phyloP scores from a whole-genome alignment of 352 stramenopile species.

The Pilasporangium apinafurcum region DNA sequence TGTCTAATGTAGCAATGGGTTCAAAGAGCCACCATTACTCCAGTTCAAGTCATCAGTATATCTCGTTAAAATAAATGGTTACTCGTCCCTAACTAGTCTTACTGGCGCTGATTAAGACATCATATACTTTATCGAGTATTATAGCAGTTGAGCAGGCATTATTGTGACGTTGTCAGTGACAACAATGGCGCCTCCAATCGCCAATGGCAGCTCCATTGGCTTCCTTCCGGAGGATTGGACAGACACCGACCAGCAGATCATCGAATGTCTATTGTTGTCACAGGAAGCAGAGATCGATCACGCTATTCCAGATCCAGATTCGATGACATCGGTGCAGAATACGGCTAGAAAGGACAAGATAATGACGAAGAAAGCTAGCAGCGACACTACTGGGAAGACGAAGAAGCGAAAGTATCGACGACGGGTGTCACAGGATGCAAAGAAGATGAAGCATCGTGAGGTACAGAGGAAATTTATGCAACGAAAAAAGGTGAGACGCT shows the following conservation, averaged over 20 bases:
- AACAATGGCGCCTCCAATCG: no score
- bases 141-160: no score
- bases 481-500: constrained; percentile 31
- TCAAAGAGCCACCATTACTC: no score
- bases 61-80: no score
- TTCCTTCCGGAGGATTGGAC: constrained; percentile 31
- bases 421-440: constrained; percentile 25
- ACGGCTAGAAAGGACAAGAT: neutral
- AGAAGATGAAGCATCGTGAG: constrained; percentile 42
- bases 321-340: neutral
- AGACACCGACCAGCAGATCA: constrained; percentile 36
- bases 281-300: neutral
- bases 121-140: no score
- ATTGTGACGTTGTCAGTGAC: no score
- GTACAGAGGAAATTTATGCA: constrained; percentile 47
- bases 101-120: no score
- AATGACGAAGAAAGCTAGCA: neutral
- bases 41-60: no score
- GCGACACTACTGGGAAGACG: neutral
- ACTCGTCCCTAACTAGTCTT: no score
- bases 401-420: constrained; percentile 16
- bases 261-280: constrained; percentile 33
- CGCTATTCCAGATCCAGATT: neutral
- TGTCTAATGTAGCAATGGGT: no score
- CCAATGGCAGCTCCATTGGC: no score